These are phyloP conservation scores for Colletotrichum sp. DNA, from an alignment of 2,329 filamentous ascomycete species.

Conservation along the genomic window DNA sequence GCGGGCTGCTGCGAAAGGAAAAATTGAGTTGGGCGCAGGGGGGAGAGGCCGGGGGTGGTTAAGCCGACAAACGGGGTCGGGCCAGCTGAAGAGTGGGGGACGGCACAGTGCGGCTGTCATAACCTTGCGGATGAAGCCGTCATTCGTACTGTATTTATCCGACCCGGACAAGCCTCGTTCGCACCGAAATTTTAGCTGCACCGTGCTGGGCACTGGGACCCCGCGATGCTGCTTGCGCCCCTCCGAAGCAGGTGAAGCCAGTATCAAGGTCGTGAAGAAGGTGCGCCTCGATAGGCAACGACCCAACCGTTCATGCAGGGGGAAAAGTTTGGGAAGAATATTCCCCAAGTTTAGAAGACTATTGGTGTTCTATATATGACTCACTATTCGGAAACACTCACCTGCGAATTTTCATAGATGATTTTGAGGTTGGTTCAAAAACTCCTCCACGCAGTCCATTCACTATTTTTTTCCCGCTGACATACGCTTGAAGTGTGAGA, in stretches of 20 bases:
- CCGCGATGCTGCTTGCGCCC: background rate
- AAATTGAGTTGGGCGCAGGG: conserved; percentile 13
- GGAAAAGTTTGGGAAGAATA: accelerated
- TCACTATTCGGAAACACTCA: background rate
- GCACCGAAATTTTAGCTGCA: background rate
- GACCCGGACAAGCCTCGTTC: background rate
- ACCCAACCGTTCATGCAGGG: accelerated
- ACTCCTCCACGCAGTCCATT: accelerated
- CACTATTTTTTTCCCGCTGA: accelerated
- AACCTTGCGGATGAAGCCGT: accelerated
- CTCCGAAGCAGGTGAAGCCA: background rate
- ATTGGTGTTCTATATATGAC: background rate
- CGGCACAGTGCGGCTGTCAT: background rate
- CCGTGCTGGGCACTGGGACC: background rate
- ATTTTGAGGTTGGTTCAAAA: background rate
- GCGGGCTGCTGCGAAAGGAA: conserved; percentile 5
- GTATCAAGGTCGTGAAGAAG: background rate
- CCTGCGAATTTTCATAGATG: background rate
- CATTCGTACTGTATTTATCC: conserved; percentile 13
- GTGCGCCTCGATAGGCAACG: background rate
- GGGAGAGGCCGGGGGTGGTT: background rate
- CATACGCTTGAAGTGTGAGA: background rate
- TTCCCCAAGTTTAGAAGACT: background rate
- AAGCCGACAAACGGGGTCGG: conserved; percentile 3
- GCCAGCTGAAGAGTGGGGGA: background rate